Percentiles rank a stretch among this genome's conserved stretches.
phyloP scores from a whole-genome alignment of 1,139 yeast species.

The Blastobotrys elegans region DNA sequence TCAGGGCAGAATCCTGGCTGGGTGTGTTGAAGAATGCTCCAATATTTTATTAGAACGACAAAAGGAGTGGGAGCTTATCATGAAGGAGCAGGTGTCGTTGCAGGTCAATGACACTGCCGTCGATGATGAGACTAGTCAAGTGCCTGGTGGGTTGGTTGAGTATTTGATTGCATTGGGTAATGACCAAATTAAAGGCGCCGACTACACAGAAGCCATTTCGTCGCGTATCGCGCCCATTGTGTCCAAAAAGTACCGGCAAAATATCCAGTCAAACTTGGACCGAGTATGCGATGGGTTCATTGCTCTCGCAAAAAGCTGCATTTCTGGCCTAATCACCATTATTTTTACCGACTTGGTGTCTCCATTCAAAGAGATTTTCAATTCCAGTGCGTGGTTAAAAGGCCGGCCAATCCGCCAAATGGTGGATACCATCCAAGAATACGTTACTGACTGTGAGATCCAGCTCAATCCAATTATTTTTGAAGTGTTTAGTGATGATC shows the following conservation, averaged over 20 bases:
- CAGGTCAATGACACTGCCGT: conserved; percentile 38
- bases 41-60: conserved; percentile 57
- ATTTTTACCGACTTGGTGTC: conserved; percentile 64
- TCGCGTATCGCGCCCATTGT: conserved; percentile 62
- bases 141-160: conserved; percentile 76
- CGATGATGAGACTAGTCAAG: conserved; percentile 47
- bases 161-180: conserved; percentile 81
- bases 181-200: conserved; percentile 82
- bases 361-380: conserved; percentile 46
- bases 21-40: conserved; percentile 77
- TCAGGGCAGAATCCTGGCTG: conserved; percentile 73
- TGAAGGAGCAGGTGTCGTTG: conserved; percentile 56
- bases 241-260: conserved; percentile 54
- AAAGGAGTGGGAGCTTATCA: conserved; percentile 50
- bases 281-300: conserved; percentile 71
- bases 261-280: conserved; percentile 54
- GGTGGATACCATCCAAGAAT: conserved; percentile 70
- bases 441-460: conserved; percentile 55
- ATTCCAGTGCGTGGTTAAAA: conserved; percentile 37
- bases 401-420: conserved; percentile 52
- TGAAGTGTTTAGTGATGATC: conserved; percentile 48
- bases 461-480: conserved; percentile 47
- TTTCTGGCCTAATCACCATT: conserved; percentile 58
- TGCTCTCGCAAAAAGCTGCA: conserved; percentile 65
- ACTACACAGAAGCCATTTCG: conserved; percentile 69